Evolutionary conservation across 2,329 filamentous ascomycete species (phyloP), one percentile per base, ranked within the genome.

Genomic region (Paraconiothyrium brasiliense): DNA sequence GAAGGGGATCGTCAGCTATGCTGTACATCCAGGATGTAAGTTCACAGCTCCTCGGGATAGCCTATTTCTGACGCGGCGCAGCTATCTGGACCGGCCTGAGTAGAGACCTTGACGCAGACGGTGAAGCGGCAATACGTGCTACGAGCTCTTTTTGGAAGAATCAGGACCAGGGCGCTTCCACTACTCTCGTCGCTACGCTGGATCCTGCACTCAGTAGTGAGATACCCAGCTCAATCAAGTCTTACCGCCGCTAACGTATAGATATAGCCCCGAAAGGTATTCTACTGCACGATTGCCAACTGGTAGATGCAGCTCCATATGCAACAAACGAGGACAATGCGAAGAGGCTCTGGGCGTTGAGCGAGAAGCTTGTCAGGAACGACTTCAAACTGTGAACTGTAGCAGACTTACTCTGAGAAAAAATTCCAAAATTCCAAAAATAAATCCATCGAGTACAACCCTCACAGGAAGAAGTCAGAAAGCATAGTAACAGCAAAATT

Each of bases 11-110:
- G 57, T 64, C 20, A 74, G 71, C 34, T 76, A 73, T 66, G 71
- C 72, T 9, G 71, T 75, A 11, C 73, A 76, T 63, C 74, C 74
- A 7, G 74, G 74, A n/a, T 72, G 74, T 75, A 65, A 66, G 71
- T 70, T 24, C 0, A 9, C 16, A 7, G 14, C 16, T 4, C 14
- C 16, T 3, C n/a, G 1, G 4, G 11, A 39, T 32, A 46, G 6
- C 30, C 20, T 59, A 27, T 30, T 30, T 30, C 56, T 68, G 20
- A 67, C 22, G 11, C 39, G 32, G 27, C 7, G 32, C 30, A 76
- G 73, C 72, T 6, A 75, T 75, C 48, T 74, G 68, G 71, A 76
- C 74, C 1, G 71, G 70, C 1, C 56, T 76, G 34, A 64, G 58
- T 51, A 58, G 73, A 32, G 62, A 73, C n/a, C 64, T 76, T 2